These are phyloP conservation scores for Starmerella stigmatis DNA, from an alignment of 805 yeast species.

Conservation along the genomic window DNA sequence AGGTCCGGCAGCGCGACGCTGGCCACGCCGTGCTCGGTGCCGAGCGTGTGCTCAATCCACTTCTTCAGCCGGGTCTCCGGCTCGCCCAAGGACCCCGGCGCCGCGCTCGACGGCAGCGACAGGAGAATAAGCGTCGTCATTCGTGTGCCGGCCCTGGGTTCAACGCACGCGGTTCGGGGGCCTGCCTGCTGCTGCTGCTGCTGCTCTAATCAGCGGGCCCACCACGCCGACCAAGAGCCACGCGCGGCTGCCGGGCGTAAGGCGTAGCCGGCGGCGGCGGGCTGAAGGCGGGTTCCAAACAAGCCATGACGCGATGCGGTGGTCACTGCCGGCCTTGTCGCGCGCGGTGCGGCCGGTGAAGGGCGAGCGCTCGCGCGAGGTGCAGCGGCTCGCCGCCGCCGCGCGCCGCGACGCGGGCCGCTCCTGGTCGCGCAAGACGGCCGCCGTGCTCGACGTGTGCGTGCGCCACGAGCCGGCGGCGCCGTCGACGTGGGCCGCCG, in stretches of 20 bases:
- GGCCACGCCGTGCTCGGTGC: constrained; percentile 41
- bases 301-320: constrained; percentile 2
- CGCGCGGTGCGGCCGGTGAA: not conserved
- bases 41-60: constrained; percentile 29
- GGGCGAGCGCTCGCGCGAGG: not conserved
- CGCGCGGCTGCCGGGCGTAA: too few species aligned
- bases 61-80: constrained; percentile 32
- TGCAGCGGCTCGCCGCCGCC: constrained; percentile 1
- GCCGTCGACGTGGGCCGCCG: not conserved
- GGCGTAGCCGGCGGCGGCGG: too few species aligned
- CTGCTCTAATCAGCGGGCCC: too few species aligned
- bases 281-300: not conserved
- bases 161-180: too few species aligned
- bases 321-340: not conserved
- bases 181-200: too few species aligned
- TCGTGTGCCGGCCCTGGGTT: not conserved
- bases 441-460: constrained; percentile 6
- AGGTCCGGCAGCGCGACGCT: constrained; percentile 65
- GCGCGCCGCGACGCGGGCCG: constrained; percentile 7
- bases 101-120: constrained; percentile 43
- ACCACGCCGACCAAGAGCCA: not conserved
- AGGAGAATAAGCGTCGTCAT: constrained; percentile 33
- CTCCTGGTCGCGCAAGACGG: constrained; percentile 10
- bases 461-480: constrained; percentile 9
- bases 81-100: constrained; percentile 30